Evolutionary conservation across 129 eudicot species (phyloP).

Genomic region (Saposhnikovia divaricata): DNA sequence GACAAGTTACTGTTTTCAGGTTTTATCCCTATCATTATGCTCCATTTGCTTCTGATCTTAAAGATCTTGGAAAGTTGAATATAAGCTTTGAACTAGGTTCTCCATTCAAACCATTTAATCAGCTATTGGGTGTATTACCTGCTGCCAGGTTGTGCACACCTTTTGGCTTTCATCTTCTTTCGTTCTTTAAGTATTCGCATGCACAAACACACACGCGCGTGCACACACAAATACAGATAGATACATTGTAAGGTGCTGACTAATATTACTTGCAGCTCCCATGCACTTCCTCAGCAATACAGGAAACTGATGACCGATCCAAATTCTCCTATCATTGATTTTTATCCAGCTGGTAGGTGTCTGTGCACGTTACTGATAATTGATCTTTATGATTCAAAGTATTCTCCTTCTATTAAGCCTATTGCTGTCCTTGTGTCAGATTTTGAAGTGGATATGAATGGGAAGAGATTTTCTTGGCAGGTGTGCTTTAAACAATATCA

Average conservation of each 20-base stretch:
- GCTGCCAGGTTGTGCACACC: constrained; percentile 75
- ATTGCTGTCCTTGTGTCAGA: no score
- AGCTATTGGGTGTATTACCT: constrained; percentile 94
- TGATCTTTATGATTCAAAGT: no score
- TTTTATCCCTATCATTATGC: constrained; percentile 99
- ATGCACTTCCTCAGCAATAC: constrained; percentile 89
- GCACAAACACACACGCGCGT: neutral
- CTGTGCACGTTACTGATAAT: no score
- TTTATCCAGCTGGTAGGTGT: constrained; percentile 89
- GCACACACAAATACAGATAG: neutral
- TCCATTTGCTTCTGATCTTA: constrained; percentile 99
- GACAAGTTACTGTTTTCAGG: constrained; percentile 34
- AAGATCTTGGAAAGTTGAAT: constrained; percentile 65
- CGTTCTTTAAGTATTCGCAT: neutral
- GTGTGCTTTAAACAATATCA: no score
- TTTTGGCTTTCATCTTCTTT: neutral
- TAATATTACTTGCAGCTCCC: constrained; percentile 54
- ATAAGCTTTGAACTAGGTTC: constrained; percentile 73
- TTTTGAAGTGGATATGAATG: no score
- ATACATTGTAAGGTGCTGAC: constrained; percentile 21
- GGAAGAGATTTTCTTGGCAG: no score
- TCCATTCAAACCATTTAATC: no score
- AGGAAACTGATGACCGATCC: constrained; percentile 91
- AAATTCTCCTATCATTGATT: constrained; percentile 80
- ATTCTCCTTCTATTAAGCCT: no score